phyloP scores from a whole-genome alignment of 208 protist genomes.

The Crithidia bombi region DNA sequence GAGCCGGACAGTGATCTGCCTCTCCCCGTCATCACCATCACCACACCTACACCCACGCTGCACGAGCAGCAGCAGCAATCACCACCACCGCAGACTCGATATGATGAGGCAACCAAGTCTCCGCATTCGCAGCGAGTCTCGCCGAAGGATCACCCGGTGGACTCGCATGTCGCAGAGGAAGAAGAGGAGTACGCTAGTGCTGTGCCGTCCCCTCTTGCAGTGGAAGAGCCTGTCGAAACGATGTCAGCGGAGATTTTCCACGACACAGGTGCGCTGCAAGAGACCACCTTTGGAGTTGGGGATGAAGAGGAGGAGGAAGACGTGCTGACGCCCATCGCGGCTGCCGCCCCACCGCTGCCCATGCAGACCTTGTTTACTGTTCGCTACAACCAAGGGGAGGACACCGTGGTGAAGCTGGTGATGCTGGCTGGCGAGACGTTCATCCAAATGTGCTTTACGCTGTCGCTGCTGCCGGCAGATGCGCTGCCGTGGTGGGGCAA shows the following conservation, averaged over 20 bases:
- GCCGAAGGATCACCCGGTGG: too few relatives aligned
- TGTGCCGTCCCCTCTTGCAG: background rate
- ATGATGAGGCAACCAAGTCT: too few relatives aligned
- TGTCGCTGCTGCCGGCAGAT: constrained; percentile 75
- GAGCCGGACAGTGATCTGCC: constrained; percentile 1
- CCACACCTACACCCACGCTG: background rate
- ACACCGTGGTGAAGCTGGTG: constrained; percentile 83
- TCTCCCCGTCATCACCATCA: constrained; percentile 6
- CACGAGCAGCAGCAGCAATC: background rate
- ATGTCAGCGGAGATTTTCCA: too few relatives aligned
- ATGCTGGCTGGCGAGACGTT: constrained; percentile 75
- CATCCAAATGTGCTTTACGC: constrained; percentile 64
- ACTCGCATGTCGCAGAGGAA: too few relatives aligned
- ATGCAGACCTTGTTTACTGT: constrained; percentile 35
- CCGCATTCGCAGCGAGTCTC: background rate
- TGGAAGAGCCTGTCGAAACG: too few relatives aligned
- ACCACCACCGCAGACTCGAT: background rate
- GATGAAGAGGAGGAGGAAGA: constrained; percentile 25
- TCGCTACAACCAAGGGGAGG: constrained; percentile 67
- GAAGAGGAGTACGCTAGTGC: too few relatives aligned
- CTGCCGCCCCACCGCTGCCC: constrained; percentile 20
- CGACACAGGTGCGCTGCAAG: too few relatives aligned
- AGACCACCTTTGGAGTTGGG: background rate
- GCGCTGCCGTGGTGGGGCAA: constrained; percentile 81
- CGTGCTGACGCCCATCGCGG: constrained; percentile 1